Base-by-base conservation (phyloP, 371 early-diverging fungal species). In the Gilbertella persicaria region DNA sequence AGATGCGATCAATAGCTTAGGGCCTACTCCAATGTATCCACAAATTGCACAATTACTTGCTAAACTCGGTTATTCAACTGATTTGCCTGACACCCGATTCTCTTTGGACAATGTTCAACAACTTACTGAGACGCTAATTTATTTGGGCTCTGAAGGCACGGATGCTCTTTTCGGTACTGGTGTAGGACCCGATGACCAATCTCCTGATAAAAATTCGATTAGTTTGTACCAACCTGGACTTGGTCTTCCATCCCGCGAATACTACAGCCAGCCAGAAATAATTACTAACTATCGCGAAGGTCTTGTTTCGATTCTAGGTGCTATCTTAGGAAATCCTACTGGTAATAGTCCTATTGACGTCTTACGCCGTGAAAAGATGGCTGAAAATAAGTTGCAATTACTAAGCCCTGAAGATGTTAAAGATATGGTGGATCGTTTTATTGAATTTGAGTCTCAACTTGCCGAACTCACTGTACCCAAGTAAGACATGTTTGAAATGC, bases 161-260 rank as follows among this genome's bases (percentile, higher is more conserved):
- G 42, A 58, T 16, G 60, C 58, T 7, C 47, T 83, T 14, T 43
- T 66, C n/a, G 58, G 51, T 6, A 47, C 78, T 33, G 53, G 36
- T 0, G 67, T 79, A 4, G 66, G 54, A 4, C 28, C 65, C 0
- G 83, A 84, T 55, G 62, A 62, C 37, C 69, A 70, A 24, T 45
- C 74, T 24, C 83, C 84, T 13, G 62, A 65, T 3, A 23, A 29
- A 5, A 62, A 72, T 41, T 44, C 59, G 4, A 58, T 85, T 23
- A 51, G 37, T 24, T 25, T 86, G 1, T 39, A 30, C 8, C 83
- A 84, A 53, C 62, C 68, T 12, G 69, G 64, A 0, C 53, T 81
- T 8, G 66, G 73, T 5, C 55, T 82, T 26, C 82, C 84, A 19
- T 73, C 82, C 23, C 79, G 78, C 33, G 78, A 81, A 40, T 83